Percentiles rank a stretch among this genome's conserved stretches.
Conservation (phyloP, 805 yeast species). For the Nakazawaea molendinolei region DNA sequence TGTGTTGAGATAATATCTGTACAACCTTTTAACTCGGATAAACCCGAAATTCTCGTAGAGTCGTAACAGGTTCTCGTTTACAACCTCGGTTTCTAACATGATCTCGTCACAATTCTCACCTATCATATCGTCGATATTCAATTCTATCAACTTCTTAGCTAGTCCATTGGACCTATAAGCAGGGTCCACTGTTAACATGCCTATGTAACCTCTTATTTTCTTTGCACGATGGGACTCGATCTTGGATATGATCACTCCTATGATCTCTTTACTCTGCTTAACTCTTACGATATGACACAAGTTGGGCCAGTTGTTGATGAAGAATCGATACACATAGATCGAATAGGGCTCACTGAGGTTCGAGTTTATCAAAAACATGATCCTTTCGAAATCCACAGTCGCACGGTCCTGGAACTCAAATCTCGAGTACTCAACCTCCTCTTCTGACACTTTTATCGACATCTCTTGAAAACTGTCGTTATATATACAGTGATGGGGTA, state of each 20-base stretch:
- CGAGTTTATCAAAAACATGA: conserved; percentile 52
- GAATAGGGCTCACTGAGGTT: conserved; percentile 94
- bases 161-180: conserved; percentile 71
- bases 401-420: conserved; percentile 5
- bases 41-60: conserved; percentile 32
- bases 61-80: conserved; percentile 38
- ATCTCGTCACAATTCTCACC: conserved; percentile 76
- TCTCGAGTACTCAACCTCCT: neutral
- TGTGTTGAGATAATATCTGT: conserved; percentile 82
- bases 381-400: conserved; percentile 37
- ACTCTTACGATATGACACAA: conserved; percentile 60
- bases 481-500: too few species aligned
- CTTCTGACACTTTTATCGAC: neutral
- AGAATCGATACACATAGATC: conserved; percentile 85
- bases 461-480: neutral
- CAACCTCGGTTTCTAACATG: conserved; percentile 88
- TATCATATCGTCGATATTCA: conserved; percentile 60
- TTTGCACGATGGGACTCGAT: conserved; percentile 69
- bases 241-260: conserved; percentile 86
- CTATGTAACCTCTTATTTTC: conserved; percentile 84
- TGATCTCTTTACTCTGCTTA: conserved; percentile 25
- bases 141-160: conserved; percentile 63
- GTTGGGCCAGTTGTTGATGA: conserved; percentile 86
- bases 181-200: conserved; percentile 86
- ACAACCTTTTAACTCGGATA: conserved; percentile 45